A percentile compares a stretch with the other conserved stretches of the same genome.
Evolutionary conservation across 2,329 filamentous ascomycete genomes (phyloP).

Genomic region (Orbilia javanica): DNA sequence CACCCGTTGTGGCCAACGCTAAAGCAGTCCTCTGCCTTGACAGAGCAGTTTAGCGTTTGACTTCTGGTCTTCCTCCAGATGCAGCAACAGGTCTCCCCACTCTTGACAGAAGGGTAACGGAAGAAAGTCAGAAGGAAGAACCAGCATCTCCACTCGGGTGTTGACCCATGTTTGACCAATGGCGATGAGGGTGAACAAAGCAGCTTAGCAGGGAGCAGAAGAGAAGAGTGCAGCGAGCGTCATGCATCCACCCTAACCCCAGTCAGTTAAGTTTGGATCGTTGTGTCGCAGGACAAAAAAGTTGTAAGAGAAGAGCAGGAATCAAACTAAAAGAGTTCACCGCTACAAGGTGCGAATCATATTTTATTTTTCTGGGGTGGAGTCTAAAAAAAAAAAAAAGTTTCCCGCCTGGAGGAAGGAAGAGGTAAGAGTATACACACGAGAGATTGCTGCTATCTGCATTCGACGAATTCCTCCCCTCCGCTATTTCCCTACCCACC

Average conservation of each 20-base stretch:
- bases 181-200: constrained; percentile 57
- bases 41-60: constrained; percentile 56
- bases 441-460: constrained; percentile 53
- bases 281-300: constrained; percentile 58
- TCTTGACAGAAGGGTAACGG: constrained; percentile 58
- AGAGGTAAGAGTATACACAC: constrained; percentile 46
- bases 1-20: constrained; percentile 58
- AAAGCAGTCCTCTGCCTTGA: constrained; percentile 56
- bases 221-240: constrained; percentile 58
- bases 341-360: constrained; percentile 55
- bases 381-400: constrained; percentile 54
- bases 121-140: constrained; percentile 53
- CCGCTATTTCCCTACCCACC: constrained; percentile 51
- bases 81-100: constrained; percentile 59
- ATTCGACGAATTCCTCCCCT: constrained; percentile 59
- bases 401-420: constrained; percentile 48
- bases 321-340: constrained; percentile 51
- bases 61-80: constrained; percentile 58
- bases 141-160: constrained; percentile 58
- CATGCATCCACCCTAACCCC: constrained; percentile 58
- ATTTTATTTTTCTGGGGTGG: constrained; percentile 54
- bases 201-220: constrained; percentile 54
- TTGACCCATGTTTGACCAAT: constrained; percentile 58
- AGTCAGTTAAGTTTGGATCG: constrained; percentile 58
- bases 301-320: constrained; percentile 50